Percentiles rank a stretch among this genome's conserved stretches.
phyloP scores from a whole-genome alignment of 2,329 filamentous ascomycete species.

The Beauveria brongniartii region DNA sequence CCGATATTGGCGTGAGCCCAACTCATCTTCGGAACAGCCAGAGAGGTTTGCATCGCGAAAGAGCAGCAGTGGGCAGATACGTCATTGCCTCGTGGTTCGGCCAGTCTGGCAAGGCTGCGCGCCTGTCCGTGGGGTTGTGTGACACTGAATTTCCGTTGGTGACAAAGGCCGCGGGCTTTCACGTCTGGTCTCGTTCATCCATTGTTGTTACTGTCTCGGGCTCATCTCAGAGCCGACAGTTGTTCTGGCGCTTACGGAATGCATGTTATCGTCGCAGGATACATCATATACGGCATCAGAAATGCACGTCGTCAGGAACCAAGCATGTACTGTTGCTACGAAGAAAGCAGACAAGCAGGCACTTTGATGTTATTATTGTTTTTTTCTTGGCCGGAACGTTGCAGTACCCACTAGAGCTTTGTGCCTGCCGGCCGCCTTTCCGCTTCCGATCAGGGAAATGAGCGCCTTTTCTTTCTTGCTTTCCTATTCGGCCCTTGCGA shows the following conservation, averaged over 20 bases:
- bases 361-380: background rate
- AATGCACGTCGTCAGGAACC: background rate
- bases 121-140: background rate
- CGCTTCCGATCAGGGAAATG: conserved; percentile 8
- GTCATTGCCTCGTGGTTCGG: background rate
- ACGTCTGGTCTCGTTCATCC: background rate
- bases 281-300: background rate
- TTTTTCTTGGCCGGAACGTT: background rate
- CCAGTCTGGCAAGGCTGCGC: background rate
- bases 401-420: background rate
- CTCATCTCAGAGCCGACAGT: conserved; percentile 2
- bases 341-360: background rate
- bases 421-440: conserved; percentile 1
- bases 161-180: background rate
- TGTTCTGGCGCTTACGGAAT: conserved; percentile 2
- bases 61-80: background rate
- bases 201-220: conserved; percentile 8
- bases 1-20: conserved; percentile 7
- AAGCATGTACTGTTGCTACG: background rate
- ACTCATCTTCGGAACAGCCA: conserved; percentile 4
- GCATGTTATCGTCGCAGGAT: background rate
- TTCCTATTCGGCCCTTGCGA: conserved; percentile 8
- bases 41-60: background rate
- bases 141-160: background rate
- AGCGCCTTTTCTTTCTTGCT: background rate